Evolutionary conservation across 805 yeast genomes (phyloP), one percentile per base, ranked within the genome.

Genomic region (Huiozyma naganishii): DNA sequence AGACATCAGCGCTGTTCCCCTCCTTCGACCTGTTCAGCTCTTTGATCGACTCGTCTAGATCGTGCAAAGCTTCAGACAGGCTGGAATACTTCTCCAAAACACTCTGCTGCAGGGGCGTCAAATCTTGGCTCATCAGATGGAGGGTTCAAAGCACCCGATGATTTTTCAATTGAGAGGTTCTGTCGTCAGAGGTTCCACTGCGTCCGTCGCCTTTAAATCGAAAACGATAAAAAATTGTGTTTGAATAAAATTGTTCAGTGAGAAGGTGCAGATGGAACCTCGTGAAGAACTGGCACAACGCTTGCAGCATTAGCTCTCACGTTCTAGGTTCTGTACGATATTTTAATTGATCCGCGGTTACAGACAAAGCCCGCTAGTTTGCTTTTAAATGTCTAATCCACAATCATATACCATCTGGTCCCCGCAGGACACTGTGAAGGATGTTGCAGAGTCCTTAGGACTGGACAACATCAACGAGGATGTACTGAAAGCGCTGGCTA

Each of bases 381-480:
- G 23, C 4, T 17, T 17, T 4, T 17, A 17, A 17, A 32, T 32
- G 34, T 32, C 34, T n/a, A 32, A n/a, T 32, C 62, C 55, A 35
- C 64, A 57, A 39, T 87, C 96, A 1, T 94, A 87, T 62, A 85
- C 97, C 1, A 72, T 92, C 47, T 90, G 97, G 98, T 89, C 97
- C 7, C 97, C 97, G 6, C 80, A 84, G 47, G 97, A 92, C 62
- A 92, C 99, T 0, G 96, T 94, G 29, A 83, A 81, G 56, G 98
- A 92, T 68, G 95, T 86, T 11, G 95, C 97, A 0, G 98, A 92
- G 59, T 76, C 87, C 2, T 69, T 92, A 8, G 98, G 98, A 1
- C 72, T 92, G 33, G 64, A 72, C 3, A 77, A 69, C 45, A 68
- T 92, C 40, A 84, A 86, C 30, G 97, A 90, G 43, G 98, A 94